phyloP scores from a whole-genome alignment of 1,284 basidiomycete genomes.

The Rhodotorula sp. region DNA sequence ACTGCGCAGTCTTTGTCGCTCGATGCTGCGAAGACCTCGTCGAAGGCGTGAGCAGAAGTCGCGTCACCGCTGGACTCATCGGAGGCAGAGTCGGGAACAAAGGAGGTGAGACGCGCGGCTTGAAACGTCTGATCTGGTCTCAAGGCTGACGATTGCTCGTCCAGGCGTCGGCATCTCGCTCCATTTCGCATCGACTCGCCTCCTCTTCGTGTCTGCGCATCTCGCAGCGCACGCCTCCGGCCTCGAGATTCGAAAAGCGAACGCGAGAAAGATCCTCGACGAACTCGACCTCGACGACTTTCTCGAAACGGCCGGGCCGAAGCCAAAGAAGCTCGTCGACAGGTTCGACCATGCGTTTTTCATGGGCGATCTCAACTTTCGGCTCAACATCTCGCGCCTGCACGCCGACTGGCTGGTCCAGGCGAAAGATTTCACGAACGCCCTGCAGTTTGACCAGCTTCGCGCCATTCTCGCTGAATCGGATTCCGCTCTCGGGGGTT shows the following conservation, averaged over 20 bases:
- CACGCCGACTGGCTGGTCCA: conserved; percentile 59
- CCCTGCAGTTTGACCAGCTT: conserved; percentile 70
- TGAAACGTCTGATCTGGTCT: background rate
- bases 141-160: background rate
- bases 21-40: conserved; percentile 52
- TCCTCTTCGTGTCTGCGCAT: conserved; percentile 83
- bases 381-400: conserved; percentile 54
- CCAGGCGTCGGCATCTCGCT: conserved; percentile 70
- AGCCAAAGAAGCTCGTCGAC: conserved; percentile 65
- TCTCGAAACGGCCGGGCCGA: conserved; percentile 20
- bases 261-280: conserved; percentile 54
- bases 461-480: conserved; percentile 63
- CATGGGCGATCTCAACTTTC: conserved; percentile 61
- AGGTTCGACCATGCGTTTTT: conserved; percentile 72
- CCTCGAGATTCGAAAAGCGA: conserved; percentile 48
- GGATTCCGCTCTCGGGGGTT: conserved; percentile 58
- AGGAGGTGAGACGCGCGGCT: conserved; percentile 55
- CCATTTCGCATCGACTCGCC: conserved; percentile 66
- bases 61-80: conserved; percentile 80
- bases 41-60: conserved; percentile 52
- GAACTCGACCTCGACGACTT: conserved; percentile 57
- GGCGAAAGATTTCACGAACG: conserved; percentile 50
- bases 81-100: conserved; percentile 75
- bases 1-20: conserved; percentile 55
- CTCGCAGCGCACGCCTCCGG: conserved; percentile 71